Percentiles rank a stretch among this genome's conserved stretches.
These are phyloP conservation scores for Phytophthora macrochlamydospora DNA, from an alignment of 352 stramenopile genomes.

Conservation along the genomic window DNA sequence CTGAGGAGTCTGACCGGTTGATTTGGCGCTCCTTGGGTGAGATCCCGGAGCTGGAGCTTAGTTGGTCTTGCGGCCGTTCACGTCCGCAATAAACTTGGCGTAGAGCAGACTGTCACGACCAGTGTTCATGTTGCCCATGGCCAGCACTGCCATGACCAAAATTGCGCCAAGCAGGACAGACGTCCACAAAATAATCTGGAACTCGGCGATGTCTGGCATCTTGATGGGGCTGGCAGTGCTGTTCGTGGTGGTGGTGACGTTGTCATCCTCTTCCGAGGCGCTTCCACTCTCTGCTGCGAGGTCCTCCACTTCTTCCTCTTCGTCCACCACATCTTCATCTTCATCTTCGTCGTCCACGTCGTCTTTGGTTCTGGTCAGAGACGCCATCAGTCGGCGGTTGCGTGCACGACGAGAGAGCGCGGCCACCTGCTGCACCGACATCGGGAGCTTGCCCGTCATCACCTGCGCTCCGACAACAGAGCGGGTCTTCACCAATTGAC, in stretches of 20 bases:
- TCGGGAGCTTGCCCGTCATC: slow-evolving; percentile 29
- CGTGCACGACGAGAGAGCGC: slow-evolving; percentile 31
- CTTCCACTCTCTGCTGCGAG: slow-evolving; percentile 28
- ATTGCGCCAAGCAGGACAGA: slow-evolving; percentile 61
- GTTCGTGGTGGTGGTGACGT: slow-evolving; percentile 31
- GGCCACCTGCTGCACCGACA: slow-evolving; percentile 22
- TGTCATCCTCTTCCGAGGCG: slow-evolving; percentile 24
- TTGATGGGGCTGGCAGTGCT: slow-evolving; percentile 38
- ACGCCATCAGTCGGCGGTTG: slow-evolving; percentile 30
- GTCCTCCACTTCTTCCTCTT: slow-evolving; percentile 20
- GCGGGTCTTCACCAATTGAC: slow-evolving; percentile 39
- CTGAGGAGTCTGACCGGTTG: slow-evolving; percentile 3
- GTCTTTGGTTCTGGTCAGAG: slow-evolving; percentile 11
- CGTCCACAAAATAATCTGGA: slow-evolving; percentile 87
- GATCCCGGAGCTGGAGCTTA: slow-evolving; percentile 26
- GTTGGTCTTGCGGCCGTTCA: slow-evolving; percentile 57
- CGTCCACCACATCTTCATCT: slow-evolving; percentile 5
- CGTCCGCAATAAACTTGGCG: slow-evolving; percentile 82
- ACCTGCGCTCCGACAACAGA: slow-evolving; percentile 39
- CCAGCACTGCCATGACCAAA: slow-evolving; percentile 55
- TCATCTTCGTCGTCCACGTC: slow-evolving; percentile 20
- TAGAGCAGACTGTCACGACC: slow-evolving; percentile 82
- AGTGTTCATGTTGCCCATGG: slow-evolving; percentile 76
- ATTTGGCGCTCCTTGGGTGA: slow-evolving; percentile 7
- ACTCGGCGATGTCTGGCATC: slow-evolving; percentile 74